A percentile compares a stretch with the other conserved stretches of the same genome.
Conservation (phyloP, 306 rosid species). For the Mucuna pruriens region DNA sequence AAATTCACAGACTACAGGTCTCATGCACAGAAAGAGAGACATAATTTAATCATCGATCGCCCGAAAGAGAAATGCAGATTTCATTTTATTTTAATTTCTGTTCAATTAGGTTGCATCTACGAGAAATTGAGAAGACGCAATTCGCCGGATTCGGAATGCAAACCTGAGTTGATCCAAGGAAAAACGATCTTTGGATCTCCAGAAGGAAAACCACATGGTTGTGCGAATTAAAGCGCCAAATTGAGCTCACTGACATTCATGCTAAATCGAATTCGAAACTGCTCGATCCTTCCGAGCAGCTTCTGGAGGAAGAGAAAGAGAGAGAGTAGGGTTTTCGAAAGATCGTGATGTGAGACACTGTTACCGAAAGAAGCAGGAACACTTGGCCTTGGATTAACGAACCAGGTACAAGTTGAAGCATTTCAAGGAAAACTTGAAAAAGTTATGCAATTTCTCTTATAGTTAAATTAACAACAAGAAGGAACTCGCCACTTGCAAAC, state of each 20-base stretch:
- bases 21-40: neutral
- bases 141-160: neutral
- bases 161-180: constrained; percentile 83
- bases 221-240: constrained; percentile 43
- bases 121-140: neutral
- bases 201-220: constrained; percentile 83
- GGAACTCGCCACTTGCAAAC: neutral
- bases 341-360: constrained; percentile 38
- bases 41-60: neutral
- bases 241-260: constrained; percentile 47
- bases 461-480: neutral
- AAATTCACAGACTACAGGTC: neutral
- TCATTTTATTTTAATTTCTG: neutral
- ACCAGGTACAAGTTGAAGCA: neutral
- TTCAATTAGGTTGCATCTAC: neutral
- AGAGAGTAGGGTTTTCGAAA: constrained; percentile 39
- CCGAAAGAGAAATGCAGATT: neutral
- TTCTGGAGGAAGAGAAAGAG: constrained; percentile 34
- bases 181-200: constrained; percentile 86
- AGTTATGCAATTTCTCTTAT: neutral
- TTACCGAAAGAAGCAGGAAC: constrained; percentile 1
- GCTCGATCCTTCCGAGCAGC: constrained; percentile 48
- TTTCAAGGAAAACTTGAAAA: constrained; percentile 31
- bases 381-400: constrained; percentile 13
- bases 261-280: constrained; percentile 40